A percentile compares a stretch with the other conserved stretches of the same genome.
These are phyloP conservation scores for Yarrowia deformans DNA, from an alignment of 805 yeast species.

Conservation along the genomic window DNA sequence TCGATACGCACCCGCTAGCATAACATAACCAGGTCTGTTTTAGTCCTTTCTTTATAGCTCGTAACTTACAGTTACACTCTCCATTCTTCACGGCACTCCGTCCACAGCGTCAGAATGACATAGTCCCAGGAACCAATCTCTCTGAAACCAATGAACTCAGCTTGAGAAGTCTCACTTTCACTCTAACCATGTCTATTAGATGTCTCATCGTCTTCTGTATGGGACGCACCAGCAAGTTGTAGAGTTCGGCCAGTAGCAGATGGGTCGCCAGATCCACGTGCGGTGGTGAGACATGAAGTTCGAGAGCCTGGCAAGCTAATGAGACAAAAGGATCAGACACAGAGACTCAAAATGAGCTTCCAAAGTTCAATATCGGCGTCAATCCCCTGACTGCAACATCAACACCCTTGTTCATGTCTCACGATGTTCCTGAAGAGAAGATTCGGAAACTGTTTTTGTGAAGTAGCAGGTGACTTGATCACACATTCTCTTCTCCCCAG, in stretches of 20 bases:
- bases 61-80: too few species aligned
- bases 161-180: background rate
- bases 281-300: background rate
- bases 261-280: constrained; percentile 1
- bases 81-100: background rate
- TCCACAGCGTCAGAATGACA: background rate
- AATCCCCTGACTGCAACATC: background rate
- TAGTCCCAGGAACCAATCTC: background rate
- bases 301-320: background rate
- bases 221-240: background rate
- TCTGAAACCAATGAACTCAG: background rate
- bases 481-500: too few species aligned
- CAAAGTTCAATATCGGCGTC: background rate
- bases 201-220: background rate
- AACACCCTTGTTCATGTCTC: background rate
- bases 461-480: too few species aligned
- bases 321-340: background rate
- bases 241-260: background rate
- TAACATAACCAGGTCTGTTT: too few species aligned
- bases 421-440: too few species aligned
- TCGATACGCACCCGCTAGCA: too few species aligned
- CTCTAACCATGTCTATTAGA: background rate
- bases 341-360: background rate
- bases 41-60: too few species aligned
- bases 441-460: too few species aligned